A percentile compares a stretch with the other conserved stretches of the same genome.
Conservation (phyloP, 2,329 filamentous ascomycete genomes). For the Fusarium agapanthi region DNA sequence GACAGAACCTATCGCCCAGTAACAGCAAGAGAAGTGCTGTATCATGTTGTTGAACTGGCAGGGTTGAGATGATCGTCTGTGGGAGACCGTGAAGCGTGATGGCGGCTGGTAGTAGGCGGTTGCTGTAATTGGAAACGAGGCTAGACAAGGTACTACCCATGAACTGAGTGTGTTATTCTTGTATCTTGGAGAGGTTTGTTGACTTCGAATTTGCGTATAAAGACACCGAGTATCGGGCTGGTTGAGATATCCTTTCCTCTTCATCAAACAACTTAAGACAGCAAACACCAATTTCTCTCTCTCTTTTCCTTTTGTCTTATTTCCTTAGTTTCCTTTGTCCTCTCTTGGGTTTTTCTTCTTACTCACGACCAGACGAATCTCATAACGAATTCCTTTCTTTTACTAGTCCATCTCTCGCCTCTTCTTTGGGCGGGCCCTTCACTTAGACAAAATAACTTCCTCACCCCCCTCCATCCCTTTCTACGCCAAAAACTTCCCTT, state of each 20-base stretch:
- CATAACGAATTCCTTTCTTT: slow-evolving; percentile 13
- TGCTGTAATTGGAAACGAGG: slow-evolving; percentile 40
- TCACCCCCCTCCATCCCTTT: slow-evolving; percentile 48
- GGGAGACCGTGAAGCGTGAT: slow-evolving; percentile 25
- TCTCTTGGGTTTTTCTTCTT: slow-evolving; percentile 35
- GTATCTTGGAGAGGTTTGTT: slow-evolving; percentile 1
- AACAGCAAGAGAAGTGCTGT: slow-evolving; percentile 12
- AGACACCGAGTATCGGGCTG: slow-evolving; percentile 18
- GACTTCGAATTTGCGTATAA: slow-evolving; percentile 37
- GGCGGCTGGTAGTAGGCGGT: slow-evolving; percentile 33
- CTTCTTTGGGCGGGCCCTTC: slow-evolving; percentile 32
- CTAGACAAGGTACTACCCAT: slow-evolving; percentile 27
- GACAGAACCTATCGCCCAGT: neutral
- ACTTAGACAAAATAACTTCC: slow-evolving; percentile 46
- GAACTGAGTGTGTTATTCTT: neutral
- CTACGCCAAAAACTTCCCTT: slow-evolving; percentile 53
- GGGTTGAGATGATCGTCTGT: slow-evolving; percentile 1
- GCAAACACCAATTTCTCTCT: slow-evolving; percentile 23
- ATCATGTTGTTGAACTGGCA: slow-evolving; percentile 8
- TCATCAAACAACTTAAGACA: slow-evolving; percentile 38
- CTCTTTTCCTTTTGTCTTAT: slow-evolving; percentile 38
- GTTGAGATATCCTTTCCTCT: slow-evolving; percentile 18
- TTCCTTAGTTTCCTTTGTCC: slow-evolving; percentile 42
- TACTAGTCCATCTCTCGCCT: slow-evolving; percentile 27
- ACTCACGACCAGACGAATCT: slow-evolving; percentile 25